Percentiles rank a stretch among this genome's conserved stretches.
These are phyloP conservation scores for Quercus glauca DNA, from an alignment of 306 rosid genomes.

Conservation along the genomic window DNA sequence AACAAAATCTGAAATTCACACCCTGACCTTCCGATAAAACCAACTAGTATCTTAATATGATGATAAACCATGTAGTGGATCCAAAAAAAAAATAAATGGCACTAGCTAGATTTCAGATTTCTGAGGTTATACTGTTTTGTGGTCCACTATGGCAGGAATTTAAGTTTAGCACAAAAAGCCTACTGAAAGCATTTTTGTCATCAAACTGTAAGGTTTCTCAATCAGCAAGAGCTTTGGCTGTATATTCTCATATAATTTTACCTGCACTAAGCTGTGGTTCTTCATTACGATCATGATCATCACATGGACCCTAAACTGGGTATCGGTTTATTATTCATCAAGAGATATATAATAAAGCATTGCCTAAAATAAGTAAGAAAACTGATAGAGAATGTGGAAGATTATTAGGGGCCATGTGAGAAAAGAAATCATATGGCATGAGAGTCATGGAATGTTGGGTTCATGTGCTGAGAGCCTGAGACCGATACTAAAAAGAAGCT, in stretches of 20 bases:
- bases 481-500: background rate
- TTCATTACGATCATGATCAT: too few species aligned
- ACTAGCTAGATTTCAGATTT: background rate
- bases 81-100: too few species aligned
- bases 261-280: too few species aligned
- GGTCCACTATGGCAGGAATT: background rate
- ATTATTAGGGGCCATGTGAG: slow-evolving; percentile 23
- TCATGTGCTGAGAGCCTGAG: slow-evolving; percentile 12
- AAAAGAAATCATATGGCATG: slow-evolving; percentile 4
- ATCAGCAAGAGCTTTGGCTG: too few species aligned
- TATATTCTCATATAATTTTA: too few species aligned
- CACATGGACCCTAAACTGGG: background rate
- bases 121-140: background rate
- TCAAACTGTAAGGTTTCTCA: too few species aligned
- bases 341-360: background rate
- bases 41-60: too few species aligned
- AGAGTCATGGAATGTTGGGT: background rate
- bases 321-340: background rate
- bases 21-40: too few species aligned
- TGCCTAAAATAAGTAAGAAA: background rate
- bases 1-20: too few species aligned
- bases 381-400: background rate
- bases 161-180: background rate
- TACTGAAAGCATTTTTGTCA: background rate
- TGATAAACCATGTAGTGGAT: too few species aligned